Base-by-base conservation (phyloP, 2,329 filamentous ascomycete genomes). In the Botrytis cinerea region DNA sequence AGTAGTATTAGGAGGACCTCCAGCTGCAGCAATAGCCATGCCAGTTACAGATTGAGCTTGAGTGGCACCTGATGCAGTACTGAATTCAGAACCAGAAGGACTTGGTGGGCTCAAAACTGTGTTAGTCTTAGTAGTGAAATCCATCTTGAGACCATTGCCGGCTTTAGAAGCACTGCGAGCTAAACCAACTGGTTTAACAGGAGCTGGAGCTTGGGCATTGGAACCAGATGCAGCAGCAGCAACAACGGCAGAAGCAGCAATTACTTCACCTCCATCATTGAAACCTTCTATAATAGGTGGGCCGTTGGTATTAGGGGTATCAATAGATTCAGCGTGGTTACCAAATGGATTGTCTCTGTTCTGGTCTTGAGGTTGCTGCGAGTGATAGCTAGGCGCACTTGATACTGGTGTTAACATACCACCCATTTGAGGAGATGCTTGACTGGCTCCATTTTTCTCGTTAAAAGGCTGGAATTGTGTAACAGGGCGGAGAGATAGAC, bases 401-500 rank as follows among this genome's bases (percentile, higher is more conserved):
- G 35, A 38, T 22, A 71, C 28, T 71, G 69, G 69, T 10, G 59
- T 40, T 45, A 71, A 40, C 45, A 54, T 40, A 25, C 25, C 32
- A 40, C 64, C 45, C 45, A 43, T 71, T 71, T 40, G 40, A 45
- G 38, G 32, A 43, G 57, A 45, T 28, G 43, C 12, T 28, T 40
- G 45, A 48, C 20, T 62, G 32, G 46, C n/a, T 16, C 25, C 32
- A 54, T 40, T 32, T n/a, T 64, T 71, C 32, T 48, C 86, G 12
- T 84, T 87, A 79, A 89, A 90, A 8, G 93, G 92, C 57, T 93
- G 86, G 83, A 97, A 95, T 79, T 96, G 90, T 59, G 93, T 95
- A 67, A 96, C 88, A 4, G 94, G 94, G 68, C 94, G 91, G 71
- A 97, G 76, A 80, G 93, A 97, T 75, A 98, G 87, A 75, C 91